Percentiles rank a stretch among this genome's conserved stretches.
Evolutionary conservation across 31 red algal species (phyloP).

Genomic region (Porphyra umbilicalis): DNA sequence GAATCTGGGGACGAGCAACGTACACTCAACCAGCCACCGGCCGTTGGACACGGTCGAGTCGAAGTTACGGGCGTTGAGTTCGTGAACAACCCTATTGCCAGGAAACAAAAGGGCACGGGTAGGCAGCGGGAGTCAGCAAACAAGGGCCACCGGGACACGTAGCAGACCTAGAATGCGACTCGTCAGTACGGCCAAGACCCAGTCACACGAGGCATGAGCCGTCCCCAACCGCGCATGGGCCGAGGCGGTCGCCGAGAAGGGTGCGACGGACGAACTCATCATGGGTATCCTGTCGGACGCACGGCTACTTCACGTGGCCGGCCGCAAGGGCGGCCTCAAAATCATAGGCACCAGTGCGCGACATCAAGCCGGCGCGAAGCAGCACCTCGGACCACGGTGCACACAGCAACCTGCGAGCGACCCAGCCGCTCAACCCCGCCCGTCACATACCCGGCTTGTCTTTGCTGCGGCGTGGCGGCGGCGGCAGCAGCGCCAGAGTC

Average conservation of each 20-base stretch:
- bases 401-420: no score
- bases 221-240: no score
- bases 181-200: background rate
- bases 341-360: constrained; percentile 86
- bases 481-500: background rate
- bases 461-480: background rate
- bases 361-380: constrained; percentile 92
- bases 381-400: no score
- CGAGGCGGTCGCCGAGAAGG: constrained; percentile 40
- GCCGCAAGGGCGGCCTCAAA: constrained; percentile 73
- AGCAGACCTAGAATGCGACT: background rate
- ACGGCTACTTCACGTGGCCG: constrained; percentile 70
- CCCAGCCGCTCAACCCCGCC: no score
- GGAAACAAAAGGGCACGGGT: background rate
- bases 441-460: background rate
- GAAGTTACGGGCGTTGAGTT: background rate
- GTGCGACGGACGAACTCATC: constrained; percentile 59
- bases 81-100: background rate
- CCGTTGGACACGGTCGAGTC: background rate
- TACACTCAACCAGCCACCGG: background rate
- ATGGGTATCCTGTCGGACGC: constrained; percentile 64
- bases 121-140: no score
- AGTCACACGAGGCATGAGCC: no score
- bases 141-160: no score
- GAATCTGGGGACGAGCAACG: background rate